phyloP scores from a whole-genome alignment of 1,139 yeast genomes.

The Geotrichum candidum region DNA sequence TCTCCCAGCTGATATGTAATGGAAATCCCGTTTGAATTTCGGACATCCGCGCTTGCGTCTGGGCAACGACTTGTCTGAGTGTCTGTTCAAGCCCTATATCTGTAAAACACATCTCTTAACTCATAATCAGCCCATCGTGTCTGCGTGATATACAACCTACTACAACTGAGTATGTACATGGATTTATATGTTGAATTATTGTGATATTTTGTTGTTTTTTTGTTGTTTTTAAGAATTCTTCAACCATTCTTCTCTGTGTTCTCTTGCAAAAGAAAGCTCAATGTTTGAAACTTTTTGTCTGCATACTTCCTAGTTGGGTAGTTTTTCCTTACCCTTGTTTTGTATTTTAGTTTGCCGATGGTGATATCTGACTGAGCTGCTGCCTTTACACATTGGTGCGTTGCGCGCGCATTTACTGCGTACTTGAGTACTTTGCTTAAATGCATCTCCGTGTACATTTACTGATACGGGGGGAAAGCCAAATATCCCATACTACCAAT shows the following conservation, averaged over 20 bases:
- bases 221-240: background rate
- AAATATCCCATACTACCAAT: background rate
- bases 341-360: background rate
- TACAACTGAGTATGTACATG: background rate
- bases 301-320: background rate
- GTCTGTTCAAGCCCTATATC: background rate
- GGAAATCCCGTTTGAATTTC: background rate
- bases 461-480: background rate
- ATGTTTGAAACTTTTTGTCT: background rate
- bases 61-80: background rate
- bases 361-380: background rate
- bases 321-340: background rate
- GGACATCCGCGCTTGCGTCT: background rate
- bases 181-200: background rate
- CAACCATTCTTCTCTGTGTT: background rate
- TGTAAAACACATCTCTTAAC: background rate
- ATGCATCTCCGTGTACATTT: background rate
- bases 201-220: no score
- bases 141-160: background rate
- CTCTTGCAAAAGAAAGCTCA: background rate
- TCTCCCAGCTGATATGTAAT: background rate
- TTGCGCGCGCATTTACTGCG: background rate
- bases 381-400: background rate
- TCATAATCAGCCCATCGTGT: background rate
- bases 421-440: background rate